Evolutionary conservation across 305 asterid genomes (phyloP).

Genomic region (Caryopteris hybrid): DNA sequence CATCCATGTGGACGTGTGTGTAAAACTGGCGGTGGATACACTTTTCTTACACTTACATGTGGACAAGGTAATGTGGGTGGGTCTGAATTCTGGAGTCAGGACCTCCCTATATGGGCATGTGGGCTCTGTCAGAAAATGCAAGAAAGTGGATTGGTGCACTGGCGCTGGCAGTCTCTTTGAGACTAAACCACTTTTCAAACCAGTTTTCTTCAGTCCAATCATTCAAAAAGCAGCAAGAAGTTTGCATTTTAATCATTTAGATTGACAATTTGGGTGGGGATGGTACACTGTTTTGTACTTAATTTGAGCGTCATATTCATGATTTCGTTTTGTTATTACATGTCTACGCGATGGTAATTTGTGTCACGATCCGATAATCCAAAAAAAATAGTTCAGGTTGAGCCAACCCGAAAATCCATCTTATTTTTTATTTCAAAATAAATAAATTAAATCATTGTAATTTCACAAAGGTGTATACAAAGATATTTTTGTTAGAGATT

Average conservation of each 20-base stretch:
- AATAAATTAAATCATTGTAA: too few species aligned
- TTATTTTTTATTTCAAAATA: too few species aligned
- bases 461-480: too few species aligned
- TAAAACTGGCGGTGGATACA: background rate
- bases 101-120: conserved; percentile 69
- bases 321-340: too few species aligned
- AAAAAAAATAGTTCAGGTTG: too few species aligned
- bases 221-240: conserved; percentile 16
- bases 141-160: conserved; percentile 58
- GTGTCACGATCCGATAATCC: too few species aligned
- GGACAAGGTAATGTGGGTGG: conserved; percentile 61
- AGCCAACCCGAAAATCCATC: too few species aligned
- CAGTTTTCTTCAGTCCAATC: conserved; percentile 22
- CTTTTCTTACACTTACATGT: conserved; percentile 47
- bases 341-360: too few species aligned
- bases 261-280: background rate
- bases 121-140: conserved; percentile 72
- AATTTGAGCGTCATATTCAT: background rate
- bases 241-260: conserved; percentile 8
- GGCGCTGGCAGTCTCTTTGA: conserved; percentile 47
- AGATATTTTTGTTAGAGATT: too few species aligned
- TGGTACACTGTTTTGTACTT: background rate
- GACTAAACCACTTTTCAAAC: conserved; percentile 27
- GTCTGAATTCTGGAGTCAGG: conserved; percentile 40
- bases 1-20: too few species aligned